These are phyloP conservation scores for Plenodomus tracheiphilus DNA, from an alignment of 2,329 filamentous ascomycete species.

Conservation along the genomic window DNA sequence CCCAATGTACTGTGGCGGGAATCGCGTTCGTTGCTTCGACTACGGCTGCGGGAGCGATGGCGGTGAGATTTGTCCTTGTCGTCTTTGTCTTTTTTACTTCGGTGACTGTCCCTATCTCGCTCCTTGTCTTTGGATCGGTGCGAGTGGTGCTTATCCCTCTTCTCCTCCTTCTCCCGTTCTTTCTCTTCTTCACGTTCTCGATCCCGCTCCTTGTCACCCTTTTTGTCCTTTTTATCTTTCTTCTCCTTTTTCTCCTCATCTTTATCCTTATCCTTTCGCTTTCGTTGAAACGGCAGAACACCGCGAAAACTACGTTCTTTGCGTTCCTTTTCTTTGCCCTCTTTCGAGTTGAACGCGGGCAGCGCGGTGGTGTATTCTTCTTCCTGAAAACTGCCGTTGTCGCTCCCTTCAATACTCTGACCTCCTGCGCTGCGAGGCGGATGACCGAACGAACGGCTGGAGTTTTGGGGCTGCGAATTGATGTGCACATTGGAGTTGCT, in stretches of 20 bases:
- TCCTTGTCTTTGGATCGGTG: slow-evolving; percentile 21
- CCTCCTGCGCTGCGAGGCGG: slow-evolving; percentile 32
- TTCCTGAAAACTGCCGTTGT: slow-evolving; percentile 40
- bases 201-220: slow-evolving; percentile 1
- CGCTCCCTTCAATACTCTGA: slow-evolving; percentile 38
- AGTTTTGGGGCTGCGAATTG: slow-evolving; percentile 27
- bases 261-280: slow-evolving; percentile 38
- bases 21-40: neutral
- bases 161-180: slow-evolving; percentile 12
- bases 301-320: slow-evolving; percentile 45
- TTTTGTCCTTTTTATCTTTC: slow-evolving; percentile 18
- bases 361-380: slow-evolving; percentile 45
- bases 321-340: slow-evolving; percentile 42
- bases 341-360: slow-evolving; percentile 38
- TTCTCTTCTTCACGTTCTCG: slow-evolving; percentile 5
- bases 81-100: slow-evolving; percentile 15
- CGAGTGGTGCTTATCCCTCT: neutral
- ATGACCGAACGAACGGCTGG: slow-evolving; percentile 11
- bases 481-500: slow-evolving; percentile 31
- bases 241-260: slow-evolving; percentile 21
- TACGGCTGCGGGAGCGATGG: neutral
- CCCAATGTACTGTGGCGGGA: neutral
- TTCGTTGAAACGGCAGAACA: slow-evolving; percentile 43
- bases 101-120: slow-evolving; percentile 11
- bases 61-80: slow-evolving; percentile 14